Percentiles rank a stretch among this genome's conserved stretches.
Conservation (phyloP, 2,329 filamentous ascomycete genomes). For the Trichoderma afroharzianum region DNA sequence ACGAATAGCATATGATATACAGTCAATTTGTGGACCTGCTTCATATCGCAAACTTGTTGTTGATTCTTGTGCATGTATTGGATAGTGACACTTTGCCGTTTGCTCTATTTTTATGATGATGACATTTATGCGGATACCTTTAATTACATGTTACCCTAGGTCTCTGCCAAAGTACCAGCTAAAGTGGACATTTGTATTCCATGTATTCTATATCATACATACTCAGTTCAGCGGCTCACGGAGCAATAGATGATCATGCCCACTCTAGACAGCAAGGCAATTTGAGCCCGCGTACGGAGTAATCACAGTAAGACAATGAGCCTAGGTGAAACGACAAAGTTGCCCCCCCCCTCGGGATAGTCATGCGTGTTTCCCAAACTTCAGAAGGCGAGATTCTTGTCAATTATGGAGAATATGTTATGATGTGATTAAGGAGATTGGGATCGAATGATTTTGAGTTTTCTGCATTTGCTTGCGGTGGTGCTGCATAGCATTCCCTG, state of each 20-base stretch:
- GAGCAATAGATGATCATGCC: background rate
- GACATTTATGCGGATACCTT: background rate
- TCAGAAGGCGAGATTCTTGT: background rate
- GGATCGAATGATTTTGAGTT: constrained; percentile 3
- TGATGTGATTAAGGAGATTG: background rate
- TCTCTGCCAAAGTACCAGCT: background rate
- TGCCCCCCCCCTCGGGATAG: background rate
- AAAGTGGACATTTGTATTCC: background rate
- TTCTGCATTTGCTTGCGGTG: background rate
- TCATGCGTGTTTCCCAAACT: background rate
- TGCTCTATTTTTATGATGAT: background rate
- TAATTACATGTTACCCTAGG: background rate
- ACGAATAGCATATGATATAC: background rate
- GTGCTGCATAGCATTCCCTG: background rate
- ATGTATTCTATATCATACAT: background rate
- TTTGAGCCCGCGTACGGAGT: background rate
- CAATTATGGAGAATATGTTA: background rate
- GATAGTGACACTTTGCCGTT: background rate
- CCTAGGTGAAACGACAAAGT: background rate
- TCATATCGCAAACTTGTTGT: background rate
- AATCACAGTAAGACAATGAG: background rate
- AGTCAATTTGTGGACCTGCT: constrained; percentile 1
- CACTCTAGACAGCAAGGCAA: background rate
- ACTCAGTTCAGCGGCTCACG: background rate
- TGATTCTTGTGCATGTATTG: background rate